These are phyloP conservation scores for Sequoiadendron giganteum DNA, from an alignment of 75 land plant species.

Conservation along the genomic window DNA sequence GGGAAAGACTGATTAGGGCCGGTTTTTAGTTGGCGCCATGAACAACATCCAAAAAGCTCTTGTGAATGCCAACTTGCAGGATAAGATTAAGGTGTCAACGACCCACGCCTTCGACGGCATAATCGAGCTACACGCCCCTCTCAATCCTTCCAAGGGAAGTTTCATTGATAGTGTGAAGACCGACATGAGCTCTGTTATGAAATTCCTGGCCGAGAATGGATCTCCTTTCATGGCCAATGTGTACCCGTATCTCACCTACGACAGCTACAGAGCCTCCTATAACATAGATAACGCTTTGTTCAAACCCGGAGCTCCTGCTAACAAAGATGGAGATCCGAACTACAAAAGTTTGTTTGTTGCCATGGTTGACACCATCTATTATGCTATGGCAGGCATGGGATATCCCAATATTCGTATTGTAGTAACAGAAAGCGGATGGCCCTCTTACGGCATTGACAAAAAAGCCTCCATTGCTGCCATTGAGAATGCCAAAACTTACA, in stretches of 20 bases:
- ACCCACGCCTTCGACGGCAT: slow-evolving; percentile 21
- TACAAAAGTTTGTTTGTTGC: slow-evolving; percentile 73
- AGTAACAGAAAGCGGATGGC: slow-evolving; percentile 83
- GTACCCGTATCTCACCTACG: slow-evolving; percentile 1
- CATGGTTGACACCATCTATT: slow-evolving; percentile 59
- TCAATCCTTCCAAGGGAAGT: slow-evolving; percentile 28
- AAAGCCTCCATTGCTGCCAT: slow-evolving; percentile 38
- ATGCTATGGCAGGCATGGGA: slow-evolving; percentile 38
- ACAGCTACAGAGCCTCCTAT: slow-evolving; percentile 15
- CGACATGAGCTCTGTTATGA: slow-evolving; percentile 30
- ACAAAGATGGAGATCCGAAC: slow-evolving; percentile 11
- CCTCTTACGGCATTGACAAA: slow-evolving; percentile 57
- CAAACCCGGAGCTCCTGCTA: slow-evolving; percentile 7
- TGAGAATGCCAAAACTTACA: slow-evolving; percentile 55
- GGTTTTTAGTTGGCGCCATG: slow-evolving; percentile 9
- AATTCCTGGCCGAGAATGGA: slow-evolving; percentile 17
- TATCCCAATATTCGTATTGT: slow-evolving; percentile 34
- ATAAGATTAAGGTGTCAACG: slow-evolving; percentile 51
- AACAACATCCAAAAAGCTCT: slow-evolving; percentile 40
- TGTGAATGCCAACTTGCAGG: slow-evolving; percentile 17
- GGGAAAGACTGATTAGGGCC: not conserved
- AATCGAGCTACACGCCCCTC: slow-evolving; percentile 33
- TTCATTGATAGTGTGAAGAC: slow-evolving; percentile 13
- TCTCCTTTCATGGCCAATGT: slow-evolving; percentile 10
- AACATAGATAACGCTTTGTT: slow-evolving; percentile 36